These are phyloP conservation scores for Cladophialophora carrionii DNA, from an alignment of 2,329 filamentous ascomycete genomes.

Conservation along the genomic window DNA sequence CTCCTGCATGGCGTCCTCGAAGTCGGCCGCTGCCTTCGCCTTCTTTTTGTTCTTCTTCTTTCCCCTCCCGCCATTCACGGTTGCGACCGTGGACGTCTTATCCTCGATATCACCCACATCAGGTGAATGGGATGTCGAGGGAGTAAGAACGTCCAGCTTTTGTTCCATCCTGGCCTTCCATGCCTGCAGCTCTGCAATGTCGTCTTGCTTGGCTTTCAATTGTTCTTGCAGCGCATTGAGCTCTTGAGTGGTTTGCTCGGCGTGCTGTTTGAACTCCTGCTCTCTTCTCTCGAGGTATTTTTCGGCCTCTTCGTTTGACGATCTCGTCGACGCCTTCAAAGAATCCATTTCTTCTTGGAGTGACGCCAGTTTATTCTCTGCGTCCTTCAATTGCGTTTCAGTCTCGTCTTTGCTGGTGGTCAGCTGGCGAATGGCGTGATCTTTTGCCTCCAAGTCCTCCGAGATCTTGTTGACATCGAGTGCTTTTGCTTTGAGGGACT, in stretches of 20 bases:
- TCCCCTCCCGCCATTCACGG: constrained; percentile 16
- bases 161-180: constrained; percentile 28
- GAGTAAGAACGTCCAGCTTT: constrained; percentile 15
- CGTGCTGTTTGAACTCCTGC: constrained; percentile 18
- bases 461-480: constrained; percentile 12
- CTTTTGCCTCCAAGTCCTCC: constrained; percentile 24
- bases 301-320: constrained; percentile 18
- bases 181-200: constrained; percentile 24
- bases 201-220: constrained; percentile 18
- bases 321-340: constrained; percentile 13
- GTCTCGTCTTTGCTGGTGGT: constrained; percentile 20
- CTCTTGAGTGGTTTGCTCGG: constrained; percentile 8
- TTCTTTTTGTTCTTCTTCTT: constrained; percentile 16
- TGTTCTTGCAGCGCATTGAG: constrained; percentile 17
- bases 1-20: constrained; percentile 1
- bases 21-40: constrained; percentile 5
- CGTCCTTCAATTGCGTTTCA: constrained; percentile 19
- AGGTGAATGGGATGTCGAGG: constrained; percentile 2
- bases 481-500: constrained; percentile 20
- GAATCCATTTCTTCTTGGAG: constrained; percentile 18
- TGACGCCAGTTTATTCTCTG: constrained; percentile 13
- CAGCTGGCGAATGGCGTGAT: constrained; percentile 18
- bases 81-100: constrained; percentile 16
- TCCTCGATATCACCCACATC: constrained; percentile 19
- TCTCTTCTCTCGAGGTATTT: constrained; percentile 13